phyloP scores from a whole-genome alignment of 352 stramenopile genomes.

The Elongisporangium senticosum region DNA sequence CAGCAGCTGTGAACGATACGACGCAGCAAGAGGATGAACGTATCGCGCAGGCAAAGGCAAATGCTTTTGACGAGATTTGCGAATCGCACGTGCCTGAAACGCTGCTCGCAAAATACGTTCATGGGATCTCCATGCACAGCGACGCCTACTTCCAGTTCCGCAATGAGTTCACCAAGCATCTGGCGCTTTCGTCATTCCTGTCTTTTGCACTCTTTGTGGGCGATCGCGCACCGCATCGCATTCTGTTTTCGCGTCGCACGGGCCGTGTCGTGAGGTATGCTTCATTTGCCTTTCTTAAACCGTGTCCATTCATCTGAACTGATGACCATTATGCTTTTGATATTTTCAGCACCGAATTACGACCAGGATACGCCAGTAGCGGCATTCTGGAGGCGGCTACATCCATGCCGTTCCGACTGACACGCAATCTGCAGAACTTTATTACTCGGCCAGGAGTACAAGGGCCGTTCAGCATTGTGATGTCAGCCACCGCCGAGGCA shows the following conservation, averaged over 20 bases:
- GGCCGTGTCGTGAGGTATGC: conserved; percentile 63
- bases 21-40: conserved; percentile 58
- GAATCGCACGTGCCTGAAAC: conserved; percentile 74
- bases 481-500: conserved; percentile 75
- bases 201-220: conserved; percentile 84
- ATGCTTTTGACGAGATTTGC: conserved; percentile 80
- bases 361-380: conserved; percentile 78
- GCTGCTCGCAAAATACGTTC: conserved; percentile 82
- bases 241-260: conserved; percentile 76
- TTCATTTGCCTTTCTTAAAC: not conserved
- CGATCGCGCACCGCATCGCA: conserved; percentile 76
- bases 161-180: conserved; percentile 82
- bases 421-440: conserved; percentile 86
- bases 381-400: conserved; percentile 75
- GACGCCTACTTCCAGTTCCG: conserved; percentile 86
- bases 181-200: conserved; percentile 80
- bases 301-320: conserved; percentile 1
- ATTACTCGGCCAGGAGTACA: conserved; percentile 80
- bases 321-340: not conserved
- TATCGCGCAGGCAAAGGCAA: conserved; percentile 54
- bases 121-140: conserved; percentile 57
- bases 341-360: conserved; percentile 56
- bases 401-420: conserved; percentile 87
- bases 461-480: conserved; percentile 79
- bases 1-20: conserved; percentile 20